phyloP scores from a whole-genome alignment of 306 rosid species.

The Castanea mollissima region DNA sequence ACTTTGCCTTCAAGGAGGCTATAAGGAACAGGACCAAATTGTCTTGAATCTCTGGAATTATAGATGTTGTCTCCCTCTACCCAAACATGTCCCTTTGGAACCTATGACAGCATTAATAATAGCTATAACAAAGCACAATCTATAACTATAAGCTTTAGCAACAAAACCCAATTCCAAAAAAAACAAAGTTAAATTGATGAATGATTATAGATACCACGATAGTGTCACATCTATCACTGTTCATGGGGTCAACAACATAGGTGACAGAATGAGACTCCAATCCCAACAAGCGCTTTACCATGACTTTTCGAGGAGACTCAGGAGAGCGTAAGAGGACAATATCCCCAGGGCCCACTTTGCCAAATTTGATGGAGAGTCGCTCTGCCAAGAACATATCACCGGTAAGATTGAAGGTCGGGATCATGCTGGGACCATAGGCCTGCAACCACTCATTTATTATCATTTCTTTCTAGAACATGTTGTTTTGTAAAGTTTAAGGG shows the following conservation, averaged over 20 bases:
- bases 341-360: conserved; percentile 50
- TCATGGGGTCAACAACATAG: conserved; percentile 46
- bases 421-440: conserved; percentile 84
- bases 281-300: conserved; percentile 63
- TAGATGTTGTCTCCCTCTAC: conserved; percentile 70
- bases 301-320: conserved; percentile 33
- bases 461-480: neutral
- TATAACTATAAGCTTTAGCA: neutral
- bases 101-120: conserved; percentile 30
- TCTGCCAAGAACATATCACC: conserved; percentile 36
- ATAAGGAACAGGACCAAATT: conserved; percentile 72
- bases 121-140: neutral
- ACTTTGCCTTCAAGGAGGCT: conserved; percentile 56
- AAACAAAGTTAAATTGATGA: neutral
- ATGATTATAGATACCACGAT: conserved; percentile 47
- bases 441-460: conserved; percentile 30
- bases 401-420: conserved; percentile 49
- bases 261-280: conserved; percentile 70
- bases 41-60: conserved; percentile 54
- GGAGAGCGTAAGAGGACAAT: conserved; percentile 55
- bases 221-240: conserved; percentile 42
- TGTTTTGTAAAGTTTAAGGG: no score
- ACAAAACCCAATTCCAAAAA: neutral
- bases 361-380: conserved; percentile 49
- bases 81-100: conserved; percentile 81